Conservation (phyloP, 2,329 filamentous ascomycete species). For the Botrytis pseudocinerea region DNA sequence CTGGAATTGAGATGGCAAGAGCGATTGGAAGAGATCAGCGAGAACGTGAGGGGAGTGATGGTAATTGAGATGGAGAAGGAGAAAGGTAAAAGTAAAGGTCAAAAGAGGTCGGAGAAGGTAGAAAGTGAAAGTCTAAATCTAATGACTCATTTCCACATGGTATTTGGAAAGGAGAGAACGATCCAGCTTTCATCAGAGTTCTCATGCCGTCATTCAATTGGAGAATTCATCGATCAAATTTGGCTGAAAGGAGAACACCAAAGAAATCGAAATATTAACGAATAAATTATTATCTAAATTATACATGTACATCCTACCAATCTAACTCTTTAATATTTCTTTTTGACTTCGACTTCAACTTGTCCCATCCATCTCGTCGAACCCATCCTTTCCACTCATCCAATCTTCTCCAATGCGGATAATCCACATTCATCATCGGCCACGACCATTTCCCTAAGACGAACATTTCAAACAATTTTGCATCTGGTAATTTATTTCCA, state of each 20-base stretch:
- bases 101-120: neutral
- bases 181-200: neutral
- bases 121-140: neutral
- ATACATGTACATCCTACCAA: neutral
- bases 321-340: neutral
- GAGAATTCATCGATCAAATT: neutral
- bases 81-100: rapidly evolving
- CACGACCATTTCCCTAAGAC: conserved; percentile 8
- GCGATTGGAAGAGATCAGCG: neutral
- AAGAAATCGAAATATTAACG: neutral
- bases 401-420: conserved; percentile 16
- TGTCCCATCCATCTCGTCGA: conserved; percentile 9
- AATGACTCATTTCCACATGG: neutral
- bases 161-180: neutral
- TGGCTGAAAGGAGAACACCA: rapidly evolving
- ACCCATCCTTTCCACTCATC: conserved; percentile 21
- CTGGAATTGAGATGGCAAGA: neutral
- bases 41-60: rapidly evolving
- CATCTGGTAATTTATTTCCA: neutral
- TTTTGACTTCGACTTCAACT: neutral
- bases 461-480: conserved; percentile 23
- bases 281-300: neutral
- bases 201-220: too few species aligned
- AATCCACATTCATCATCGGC: conserved; percentile 21
- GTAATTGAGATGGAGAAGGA: neutral